Evolutionary conservation across 1,284 basidiomycete genomes (phyloP).

Genomic region (Ustilago bromivora): DNA sequence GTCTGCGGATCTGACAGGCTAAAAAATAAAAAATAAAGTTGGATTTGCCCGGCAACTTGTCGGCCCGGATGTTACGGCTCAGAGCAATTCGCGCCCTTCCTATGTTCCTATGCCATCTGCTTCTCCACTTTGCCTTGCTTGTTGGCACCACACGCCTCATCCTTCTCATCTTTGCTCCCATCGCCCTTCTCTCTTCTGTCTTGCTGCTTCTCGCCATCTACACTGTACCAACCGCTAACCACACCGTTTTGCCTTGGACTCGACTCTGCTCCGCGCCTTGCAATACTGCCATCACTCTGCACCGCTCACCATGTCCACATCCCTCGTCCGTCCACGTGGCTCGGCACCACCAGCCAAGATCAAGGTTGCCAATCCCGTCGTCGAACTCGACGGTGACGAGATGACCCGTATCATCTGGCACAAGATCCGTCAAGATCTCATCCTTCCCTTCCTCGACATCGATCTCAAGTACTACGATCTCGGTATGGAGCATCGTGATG

Average conservation of each 20-base stretch:
- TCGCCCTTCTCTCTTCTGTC: not conserved
- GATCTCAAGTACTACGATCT: slow-evolving; percentile 99
- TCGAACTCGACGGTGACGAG: slow-evolving; percentile 78
- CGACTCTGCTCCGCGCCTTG: too few species aligned
- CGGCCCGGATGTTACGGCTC: slow-evolving; percentile 33
- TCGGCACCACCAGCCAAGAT: slow-evolving; percentile 72
- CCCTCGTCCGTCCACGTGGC: slow-evolving; percentile 43
- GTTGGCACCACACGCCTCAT: not conserved
- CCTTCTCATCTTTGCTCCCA: not conserved
- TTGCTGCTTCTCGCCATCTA: not conserved
- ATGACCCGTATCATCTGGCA: slow-evolving; percentile 80
- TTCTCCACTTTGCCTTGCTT: not conserved
- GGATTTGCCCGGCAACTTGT: slow-evolving; percentile 12
- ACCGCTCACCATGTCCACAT: slow-evolving; percentile 22
- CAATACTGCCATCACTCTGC: not conserved
- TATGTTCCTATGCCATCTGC: not conserved
- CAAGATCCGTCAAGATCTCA: slow-evolving; percentile 97
- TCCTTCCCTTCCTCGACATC: slow-evolving; percentile 91
- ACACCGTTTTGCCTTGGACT: too few species aligned
- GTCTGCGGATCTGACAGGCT: not conserved
- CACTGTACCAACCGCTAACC: too few species aligned
- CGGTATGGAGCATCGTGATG: slow-evolving; percentile 89
- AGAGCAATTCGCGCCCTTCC: not conserved
- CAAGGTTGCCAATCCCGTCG: slow-evolving; percentile 88
- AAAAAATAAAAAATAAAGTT: not conserved